Percentiles rank a stretch among this genome's conserved stretches.
phyloP scores from a whole-genome alignment of 345 rosid species.

The Trapa bicornis region DNA sequence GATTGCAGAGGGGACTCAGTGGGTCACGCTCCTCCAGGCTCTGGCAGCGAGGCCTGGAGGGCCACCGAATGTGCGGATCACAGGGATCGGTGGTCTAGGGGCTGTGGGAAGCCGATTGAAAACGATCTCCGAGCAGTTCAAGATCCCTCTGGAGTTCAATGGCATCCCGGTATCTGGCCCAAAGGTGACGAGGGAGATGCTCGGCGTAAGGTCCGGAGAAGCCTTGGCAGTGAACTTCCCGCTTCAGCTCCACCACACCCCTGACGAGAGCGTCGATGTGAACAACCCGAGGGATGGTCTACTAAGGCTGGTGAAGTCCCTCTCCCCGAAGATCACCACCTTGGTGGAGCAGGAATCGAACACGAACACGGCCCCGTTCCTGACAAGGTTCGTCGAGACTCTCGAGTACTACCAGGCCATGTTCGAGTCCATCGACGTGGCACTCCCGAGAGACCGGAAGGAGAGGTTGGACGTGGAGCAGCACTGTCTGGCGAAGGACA shows the following conservation, averaged over 20 bases:
- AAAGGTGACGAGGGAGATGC: slow-evolving; percentile 43
- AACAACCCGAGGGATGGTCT: slow-evolving; percentile 64
- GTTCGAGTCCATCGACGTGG: slow-evolving; percentile 57
- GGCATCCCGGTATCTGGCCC: slow-evolving; percentile 47
- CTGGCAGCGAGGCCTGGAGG: slow-evolving; percentile 60
- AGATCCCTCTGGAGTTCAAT: slow-evolving; percentile 43
- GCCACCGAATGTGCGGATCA: slow-evolving; percentile 54
- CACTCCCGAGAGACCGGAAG: slow-evolving; percentile 33
- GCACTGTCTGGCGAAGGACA: slow-evolving; percentile 61
- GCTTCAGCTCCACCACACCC: slow-evolving; percentile 57
- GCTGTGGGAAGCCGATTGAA: slow-evolving; percentile 32
- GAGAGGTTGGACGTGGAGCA: slow-evolving; percentile 43
- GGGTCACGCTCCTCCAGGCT: slow-evolving; percentile 63
- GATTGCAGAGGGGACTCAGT: slow-evolving; percentile 57
- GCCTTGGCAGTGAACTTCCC: slow-evolving; percentile 61
- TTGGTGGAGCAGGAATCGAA: slow-evolving; percentile 71
- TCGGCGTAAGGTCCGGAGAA: slow-evolving; percentile 52
- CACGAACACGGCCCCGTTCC: slow-evolving; percentile 61
- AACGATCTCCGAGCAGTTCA: slow-evolving; percentile 36
- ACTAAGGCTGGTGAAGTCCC: slow-evolving; percentile 53
- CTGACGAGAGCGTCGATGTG: slow-evolving; percentile 58
- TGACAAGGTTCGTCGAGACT: slow-evolving; percentile 46
- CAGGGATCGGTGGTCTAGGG: slow-evolving; percentile 60
- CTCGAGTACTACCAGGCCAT: slow-evolving; percentile 54
- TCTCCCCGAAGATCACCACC: slow-evolving; percentile 50